phyloP scores from a whole-genome alignment of 208 protist genomes.

The Acanthamoeba lenticulata region DNA sequence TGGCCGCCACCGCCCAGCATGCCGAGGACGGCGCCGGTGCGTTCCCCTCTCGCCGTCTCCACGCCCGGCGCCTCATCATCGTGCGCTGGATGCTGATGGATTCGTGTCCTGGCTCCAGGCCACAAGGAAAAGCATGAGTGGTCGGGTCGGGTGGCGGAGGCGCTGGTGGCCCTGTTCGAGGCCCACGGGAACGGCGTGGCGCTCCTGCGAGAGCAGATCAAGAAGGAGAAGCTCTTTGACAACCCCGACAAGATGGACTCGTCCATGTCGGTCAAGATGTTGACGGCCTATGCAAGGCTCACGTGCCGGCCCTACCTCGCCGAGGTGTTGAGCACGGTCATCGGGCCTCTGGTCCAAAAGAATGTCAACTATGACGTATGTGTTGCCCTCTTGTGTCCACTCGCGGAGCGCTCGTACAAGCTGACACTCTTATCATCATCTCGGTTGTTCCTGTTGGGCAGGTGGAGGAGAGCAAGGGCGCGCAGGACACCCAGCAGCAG shows the following conservation, averaged over 20 bases:
- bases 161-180: background rate
- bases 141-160: background rate
- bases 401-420: background rate
- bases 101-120: too few relatives aligned
- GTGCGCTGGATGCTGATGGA: too few relatives aligned
- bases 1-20: background rate
- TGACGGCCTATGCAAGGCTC: background rate
- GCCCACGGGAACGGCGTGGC: background rate
- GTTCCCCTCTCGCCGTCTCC: too few relatives aligned
- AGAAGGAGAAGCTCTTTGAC: constrained; percentile 28
- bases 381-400: background rate
- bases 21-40: background rate
- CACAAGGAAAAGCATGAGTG: background rate
- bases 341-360: background rate
- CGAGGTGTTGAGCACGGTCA: background rate
- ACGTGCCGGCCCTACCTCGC: background rate
- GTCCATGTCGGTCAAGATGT: background rate
- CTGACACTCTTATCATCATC: background rate
- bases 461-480: background rate
- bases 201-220: background rate
- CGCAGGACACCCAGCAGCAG: background rate
- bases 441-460: background rate
- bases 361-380: background rate
- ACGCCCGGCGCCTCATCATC: too few relatives aligned
- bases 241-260: background rate